Base-by-base conservation (phyloP, 83 land plant species). In the Thuja plicata region DNA sequence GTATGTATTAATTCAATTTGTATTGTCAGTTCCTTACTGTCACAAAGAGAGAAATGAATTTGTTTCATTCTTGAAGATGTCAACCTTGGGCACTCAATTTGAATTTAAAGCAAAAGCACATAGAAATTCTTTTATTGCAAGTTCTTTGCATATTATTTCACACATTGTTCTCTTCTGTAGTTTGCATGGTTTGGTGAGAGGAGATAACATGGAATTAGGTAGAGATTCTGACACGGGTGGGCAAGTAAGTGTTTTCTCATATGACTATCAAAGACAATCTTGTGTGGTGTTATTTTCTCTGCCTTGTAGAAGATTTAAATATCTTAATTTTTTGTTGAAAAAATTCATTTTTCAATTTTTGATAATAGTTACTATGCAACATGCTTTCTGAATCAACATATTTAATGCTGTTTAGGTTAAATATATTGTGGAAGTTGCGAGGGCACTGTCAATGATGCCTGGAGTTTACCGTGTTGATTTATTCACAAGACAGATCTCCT, bases 221-320 rank as follows among this genome's bases (percentile, higher is more conserved):
- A 94, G 99, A 35, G 99, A 98, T 88, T 96, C 98, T 17, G 99
- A 98, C 77, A 98, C 99, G 81, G 99, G 99, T 86, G 99, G 99
- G 24, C 99, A 98, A 97, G 99, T 98, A 87, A 21, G 35, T 66
- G 43, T 73, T 62, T 83, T 0, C 7, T 35, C 35, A 87, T 35
- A 16, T 32, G 77, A 46, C 88, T n/a, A 38, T 43, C 3, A 24
- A 17, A 5, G 77, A 16, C 1, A 76, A 3, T 76, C 6, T 76
- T 76, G 32, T 4, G 5, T 34, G 79, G 17, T 32, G 30, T 27
- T 46, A 46, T 83, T 83, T 82, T 46, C 35, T 76, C 40, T 12
- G 15, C 55, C 85, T 27, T 46, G 55, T 83, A 83, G 32, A 32
- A 60, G 35, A 76, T 76, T 27, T 35, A 34, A 34, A 76, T 32